Evolutionary conservation across 768 basidiomycete genomes (phyloP).

Genomic region (Calocybe indica): DNA sequence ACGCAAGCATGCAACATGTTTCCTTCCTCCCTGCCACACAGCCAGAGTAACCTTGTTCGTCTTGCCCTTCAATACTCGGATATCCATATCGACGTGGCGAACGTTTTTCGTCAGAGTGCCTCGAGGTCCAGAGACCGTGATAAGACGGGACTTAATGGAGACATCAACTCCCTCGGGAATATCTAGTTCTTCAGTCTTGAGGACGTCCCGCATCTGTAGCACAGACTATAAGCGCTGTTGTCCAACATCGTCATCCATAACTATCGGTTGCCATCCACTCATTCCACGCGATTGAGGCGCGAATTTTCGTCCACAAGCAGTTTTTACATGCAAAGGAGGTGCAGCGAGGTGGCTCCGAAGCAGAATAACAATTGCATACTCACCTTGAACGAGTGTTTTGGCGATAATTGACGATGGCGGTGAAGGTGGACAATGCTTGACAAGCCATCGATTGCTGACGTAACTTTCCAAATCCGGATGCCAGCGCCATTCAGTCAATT

Average conservation of each 20-base stretch:
- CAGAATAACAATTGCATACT: too few relatives aligned
- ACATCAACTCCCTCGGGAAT: constrained; percentile 85
- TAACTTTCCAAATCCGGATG: too few relatives aligned
- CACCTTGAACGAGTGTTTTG: too few relatives aligned
- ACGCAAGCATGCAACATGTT: constrained; percentile 97
- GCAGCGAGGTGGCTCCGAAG: too few relatives aligned
- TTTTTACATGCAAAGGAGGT: too few relatives aligned
- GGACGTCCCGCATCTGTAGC: constrained; percentile 83
- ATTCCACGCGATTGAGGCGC: too few relatives aligned
- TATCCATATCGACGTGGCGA: constrained; percentile 93
- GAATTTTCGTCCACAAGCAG: too few relatives aligned
- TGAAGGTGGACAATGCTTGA: too few relatives aligned
- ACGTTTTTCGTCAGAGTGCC: constrained; percentile 90
- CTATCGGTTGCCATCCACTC: constrained; percentile 27
- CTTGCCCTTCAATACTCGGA: constrained; percentile 77
- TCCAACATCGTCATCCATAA: constrained; percentile 33
- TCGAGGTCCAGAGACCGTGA: constrained; percentile 89
- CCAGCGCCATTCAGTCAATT: too few relatives aligned
- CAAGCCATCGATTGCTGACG: too few relatives aligned
- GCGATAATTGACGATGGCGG: too few relatives aligned
- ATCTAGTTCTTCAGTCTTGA: constrained; percentile 89
- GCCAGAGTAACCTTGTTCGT: constrained; percentile 79
- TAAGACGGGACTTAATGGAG: constrained; percentile 83
- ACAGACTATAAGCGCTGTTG: constrained; percentile 7
- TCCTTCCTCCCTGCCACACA: constrained; percentile 97